phyloP scores from a whole-genome alignment of 2,329 filamentous ascomycete genomes.

The Calonectria pseudoreteaudii region DNA sequence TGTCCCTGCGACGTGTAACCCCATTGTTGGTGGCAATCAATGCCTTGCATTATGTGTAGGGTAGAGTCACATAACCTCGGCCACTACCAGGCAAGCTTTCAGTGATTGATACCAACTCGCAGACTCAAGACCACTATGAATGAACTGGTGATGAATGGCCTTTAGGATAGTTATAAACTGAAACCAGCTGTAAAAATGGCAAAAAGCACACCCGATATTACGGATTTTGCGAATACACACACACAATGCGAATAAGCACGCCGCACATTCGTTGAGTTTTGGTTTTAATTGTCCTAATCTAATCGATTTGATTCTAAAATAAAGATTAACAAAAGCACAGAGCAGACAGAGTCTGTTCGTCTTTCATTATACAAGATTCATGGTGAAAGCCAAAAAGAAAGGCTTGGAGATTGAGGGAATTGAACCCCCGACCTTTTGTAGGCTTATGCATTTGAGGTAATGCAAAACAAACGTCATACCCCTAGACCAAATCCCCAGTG shows the following conservation, averaged over 20 bases:
- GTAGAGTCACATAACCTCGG: background rate
- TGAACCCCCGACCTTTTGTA: slow-evolving; percentile 23
- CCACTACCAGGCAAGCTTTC: no score
- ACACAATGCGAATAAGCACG: no score
- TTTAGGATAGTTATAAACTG: no score
- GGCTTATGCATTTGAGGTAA: background rate
- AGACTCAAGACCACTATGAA: no score
- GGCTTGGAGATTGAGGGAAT: slow-evolving; percentile 18
- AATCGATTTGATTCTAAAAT: background rate
- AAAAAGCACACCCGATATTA: no score
- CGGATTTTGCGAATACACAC: no score
- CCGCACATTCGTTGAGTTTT: background rate
- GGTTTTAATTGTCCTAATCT: no score
- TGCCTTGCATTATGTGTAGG: background rate
- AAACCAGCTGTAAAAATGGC: no score
- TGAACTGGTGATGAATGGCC: no score
- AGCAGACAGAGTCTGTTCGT: no score
- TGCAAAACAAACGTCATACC: slow-evolving; percentile 24
- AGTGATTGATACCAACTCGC: no score
- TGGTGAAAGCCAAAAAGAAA: background rate
- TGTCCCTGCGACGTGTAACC: background rate
- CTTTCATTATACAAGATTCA: no score
- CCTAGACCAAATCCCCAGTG: slow-evolving; percentile 20
- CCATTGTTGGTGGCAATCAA: background rate
- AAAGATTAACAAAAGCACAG: background rate